A percentile compares a stretch with the other conserved stretches of the same genome.
Evolutionary conservation across 441 rosid species (phyloP).

Genomic region (Melastoma candidum): DNA sequence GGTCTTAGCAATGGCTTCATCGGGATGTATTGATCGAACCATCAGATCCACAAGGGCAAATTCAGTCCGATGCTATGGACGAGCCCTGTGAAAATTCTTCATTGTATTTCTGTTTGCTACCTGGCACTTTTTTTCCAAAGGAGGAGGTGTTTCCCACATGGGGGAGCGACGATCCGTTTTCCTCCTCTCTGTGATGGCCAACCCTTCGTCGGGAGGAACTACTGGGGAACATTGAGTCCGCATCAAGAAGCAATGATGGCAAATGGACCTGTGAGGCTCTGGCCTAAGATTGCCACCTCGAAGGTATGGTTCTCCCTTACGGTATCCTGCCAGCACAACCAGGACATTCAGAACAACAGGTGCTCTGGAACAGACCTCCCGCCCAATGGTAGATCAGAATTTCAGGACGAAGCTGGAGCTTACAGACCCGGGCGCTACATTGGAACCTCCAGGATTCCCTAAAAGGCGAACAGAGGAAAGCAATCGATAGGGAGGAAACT

Average conservation of each 20-base stretch:
- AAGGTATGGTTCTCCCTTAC: constrained; percentile 60
- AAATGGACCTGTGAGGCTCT: constrained; percentile 45
- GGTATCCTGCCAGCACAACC: constrained; percentile 49
- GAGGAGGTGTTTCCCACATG: constrained; percentile 81
- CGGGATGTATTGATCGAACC: constrained; percentile 73
- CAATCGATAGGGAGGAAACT: constrained; percentile 12
- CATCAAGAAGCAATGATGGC: constrained; percentile 46
- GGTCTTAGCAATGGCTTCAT: constrained; percentile 74
- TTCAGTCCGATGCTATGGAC: constrained; percentile 75
- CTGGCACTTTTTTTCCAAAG: constrained; percentile 94
- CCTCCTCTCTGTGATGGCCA: constrained; percentile 30
- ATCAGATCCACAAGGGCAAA: constrained; percentile 53
- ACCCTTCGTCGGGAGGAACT: constrained; percentile 35
- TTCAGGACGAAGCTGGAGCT: constrained; percentile 54
- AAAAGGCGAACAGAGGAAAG: constrained; percentile 55
- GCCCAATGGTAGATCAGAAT: constrained; percentile 58
- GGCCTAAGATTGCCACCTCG: constrained; percentile 40
- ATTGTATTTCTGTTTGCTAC: constrained; percentile 77
- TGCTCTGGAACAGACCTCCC: constrained; percentile 36
- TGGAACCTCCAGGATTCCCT: constrained; percentile 61
- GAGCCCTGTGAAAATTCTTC: constrained; percentile 71
- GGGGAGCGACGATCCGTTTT: constrained; percentile 88
- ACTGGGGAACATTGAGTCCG: constrained; percentile 46
- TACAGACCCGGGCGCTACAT: constrained; percentile 47
- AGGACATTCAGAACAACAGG: constrained; percentile 53